phyloP scores from a whole-genome alignment of 2,329 filamentous ascomycete species.

The Ophiostoma quercus region DNA sequence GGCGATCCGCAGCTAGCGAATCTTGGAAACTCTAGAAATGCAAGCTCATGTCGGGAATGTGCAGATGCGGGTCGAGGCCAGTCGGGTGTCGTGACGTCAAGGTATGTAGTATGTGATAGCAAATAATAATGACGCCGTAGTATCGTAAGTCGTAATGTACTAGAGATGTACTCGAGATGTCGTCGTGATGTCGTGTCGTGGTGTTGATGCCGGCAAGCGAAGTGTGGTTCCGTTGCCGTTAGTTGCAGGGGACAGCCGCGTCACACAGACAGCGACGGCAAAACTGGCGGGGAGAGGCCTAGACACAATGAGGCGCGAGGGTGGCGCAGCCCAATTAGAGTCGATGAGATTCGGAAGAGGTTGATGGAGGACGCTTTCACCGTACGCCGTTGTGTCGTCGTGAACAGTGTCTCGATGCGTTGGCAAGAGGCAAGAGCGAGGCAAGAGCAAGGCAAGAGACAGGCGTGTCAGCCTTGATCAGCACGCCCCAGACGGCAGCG shows the following conservation, averaged over 20 bases:
- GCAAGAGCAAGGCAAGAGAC: too few relatives aligned
- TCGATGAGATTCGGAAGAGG: not conserved
- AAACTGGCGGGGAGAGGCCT: not conserved
- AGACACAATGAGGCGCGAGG: not conserved
- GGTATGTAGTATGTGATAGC: not conserved
- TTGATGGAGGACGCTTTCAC: not conserved
- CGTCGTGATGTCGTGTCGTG: not conserved
- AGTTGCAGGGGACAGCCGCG: constrained; percentile 10
- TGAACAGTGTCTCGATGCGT: not conserved
- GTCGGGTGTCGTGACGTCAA: not conserved
- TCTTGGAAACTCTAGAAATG: not conserved
- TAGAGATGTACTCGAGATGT: not conserved
- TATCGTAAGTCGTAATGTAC: not conserved
- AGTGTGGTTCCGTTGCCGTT: not conserved
- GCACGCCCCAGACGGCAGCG: not conserved
- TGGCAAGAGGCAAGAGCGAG: not conserved
- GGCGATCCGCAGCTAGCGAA: constrained; percentile 9
- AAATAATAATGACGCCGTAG: not conserved
- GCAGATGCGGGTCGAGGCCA: not conserved
- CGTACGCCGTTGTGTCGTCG: not conserved
- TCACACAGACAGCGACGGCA: not conserved
- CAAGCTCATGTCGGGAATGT: not conserved
- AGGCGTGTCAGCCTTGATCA: constrained; percentile 4
- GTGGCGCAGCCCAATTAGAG: not conserved
- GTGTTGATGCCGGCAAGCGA: not conserved